Evolutionary conservation across 2,329 filamentous ascomycete genomes (phyloP).

Genomic region (Alternaria longipes): DNA sequence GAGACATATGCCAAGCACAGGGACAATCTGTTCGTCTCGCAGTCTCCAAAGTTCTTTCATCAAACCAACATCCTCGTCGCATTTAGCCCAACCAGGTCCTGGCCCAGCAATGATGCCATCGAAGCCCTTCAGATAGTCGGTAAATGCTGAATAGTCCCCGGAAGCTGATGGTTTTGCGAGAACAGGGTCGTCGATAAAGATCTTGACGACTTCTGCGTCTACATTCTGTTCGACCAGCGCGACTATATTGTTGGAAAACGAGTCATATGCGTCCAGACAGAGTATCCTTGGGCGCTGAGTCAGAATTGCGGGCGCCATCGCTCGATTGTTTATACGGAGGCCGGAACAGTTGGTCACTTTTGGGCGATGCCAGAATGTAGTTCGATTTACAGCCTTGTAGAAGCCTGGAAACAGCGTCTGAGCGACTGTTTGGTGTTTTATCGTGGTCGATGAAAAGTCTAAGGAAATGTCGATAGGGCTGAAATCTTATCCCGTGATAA

Average conservation of each 20-base stretch:
- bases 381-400: neutral
- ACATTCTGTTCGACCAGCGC: conserved; percentile 78
- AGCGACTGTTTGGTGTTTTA: conserved; percentile 2
- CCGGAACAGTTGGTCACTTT: neutral
- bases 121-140: conserved; percentile 66
- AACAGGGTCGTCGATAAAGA: conserved; percentile 69
- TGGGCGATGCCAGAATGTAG: neutral
- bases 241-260: conserved; percentile 94
- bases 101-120: conserved; percentile 91
- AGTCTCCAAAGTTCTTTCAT: conserved; percentile 80
- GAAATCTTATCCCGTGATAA: conserved; percentile 25
- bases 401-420: neutral
- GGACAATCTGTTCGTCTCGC: conserved; percentile 67
- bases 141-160: conserved; percentile 45
- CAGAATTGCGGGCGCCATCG: conserved; percentile 42
- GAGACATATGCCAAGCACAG: conserved; percentile 87
- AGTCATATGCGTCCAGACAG: conserved; percentile 96
- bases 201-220: conserved; percentile 71
- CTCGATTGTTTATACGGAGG: neutral
- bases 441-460: conserved; percentile 19
- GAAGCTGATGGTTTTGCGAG: conserved; percentile 10
- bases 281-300: conserved; percentile 66
- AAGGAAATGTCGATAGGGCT: conserved; percentile 18
- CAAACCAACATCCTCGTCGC: conserved; percentile 79
- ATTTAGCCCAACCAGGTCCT: conserved; percentile 82